Conservation (phyloP, 1,284 basidiomycete species). For the Rhodotorula sp. region DNA sequence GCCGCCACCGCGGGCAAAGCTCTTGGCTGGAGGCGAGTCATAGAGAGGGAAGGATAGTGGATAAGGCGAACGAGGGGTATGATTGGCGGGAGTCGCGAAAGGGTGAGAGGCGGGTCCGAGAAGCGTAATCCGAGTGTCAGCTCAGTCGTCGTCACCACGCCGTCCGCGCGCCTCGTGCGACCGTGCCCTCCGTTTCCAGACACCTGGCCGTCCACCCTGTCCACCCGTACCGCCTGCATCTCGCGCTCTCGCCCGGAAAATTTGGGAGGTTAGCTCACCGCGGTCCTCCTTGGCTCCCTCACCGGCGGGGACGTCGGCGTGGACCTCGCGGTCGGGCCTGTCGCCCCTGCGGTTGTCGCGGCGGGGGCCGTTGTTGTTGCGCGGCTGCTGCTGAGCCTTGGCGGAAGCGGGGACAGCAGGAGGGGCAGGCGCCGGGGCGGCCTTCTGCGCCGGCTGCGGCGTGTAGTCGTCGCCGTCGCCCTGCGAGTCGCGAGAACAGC, state of each 20-base stretch:
- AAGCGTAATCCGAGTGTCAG: not conserved
- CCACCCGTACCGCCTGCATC: not conserved
- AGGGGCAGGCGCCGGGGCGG: conserved; percentile 20
- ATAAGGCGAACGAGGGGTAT: not conserved
- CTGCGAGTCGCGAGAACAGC: not conserved
- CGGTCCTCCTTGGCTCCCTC: conserved; percentile 39
- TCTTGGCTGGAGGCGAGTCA: conserved; percentile 16
- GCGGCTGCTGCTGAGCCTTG: conserved; percentile 15
- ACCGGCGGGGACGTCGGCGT: conserved; percentile 34
- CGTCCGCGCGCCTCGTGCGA: not conserved
- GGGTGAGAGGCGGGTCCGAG: not conserved
- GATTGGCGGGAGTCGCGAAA: not conserved
- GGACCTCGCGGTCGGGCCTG: conserved; percentile 22
- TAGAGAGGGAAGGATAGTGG: not conserved
- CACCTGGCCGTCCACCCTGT: not conserved
- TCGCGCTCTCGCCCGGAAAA: not conserved
- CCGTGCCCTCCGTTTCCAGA: not conserved
- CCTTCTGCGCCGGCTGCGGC: conserved; percentile 29
- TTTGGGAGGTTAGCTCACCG: conserved; percentile 21
- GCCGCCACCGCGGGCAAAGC: conserved; percentile 29
- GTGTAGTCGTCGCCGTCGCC: conserved; percentile 34
- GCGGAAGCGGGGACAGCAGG: conserved; percentile 17
- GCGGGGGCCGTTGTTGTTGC: conserved; percentile 10
- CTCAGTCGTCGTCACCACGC: not conserved
- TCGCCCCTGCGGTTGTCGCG: conserved; percentile 13